phyloP scores from a whole-genome alignment of 192 early-diverging fungal genomes.

The Chytriomyces sp. region DNA sequence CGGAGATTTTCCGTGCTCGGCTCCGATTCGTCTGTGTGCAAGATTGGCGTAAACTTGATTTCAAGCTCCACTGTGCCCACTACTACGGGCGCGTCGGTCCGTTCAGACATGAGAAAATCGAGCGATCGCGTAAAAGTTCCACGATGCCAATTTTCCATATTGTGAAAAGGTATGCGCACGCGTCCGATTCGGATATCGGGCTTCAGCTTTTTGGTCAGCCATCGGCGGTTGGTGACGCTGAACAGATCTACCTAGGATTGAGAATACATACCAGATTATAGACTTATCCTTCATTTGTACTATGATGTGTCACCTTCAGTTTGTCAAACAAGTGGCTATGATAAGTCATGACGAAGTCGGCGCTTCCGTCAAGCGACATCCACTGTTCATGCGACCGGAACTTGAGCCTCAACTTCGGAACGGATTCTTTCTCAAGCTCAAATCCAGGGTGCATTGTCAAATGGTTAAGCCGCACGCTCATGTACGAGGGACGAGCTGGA shows the following conservation, averaged over 20 bases:
- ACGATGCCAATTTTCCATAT: slow-evolving; percentile 26
- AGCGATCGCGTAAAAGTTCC: background rate
- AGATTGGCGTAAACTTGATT: slow-evolving; percentile 14
- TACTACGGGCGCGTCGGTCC: too few species aligned
- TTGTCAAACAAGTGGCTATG: slow-evolving; percentile 25
- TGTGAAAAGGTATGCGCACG: background rate
- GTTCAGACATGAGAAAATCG: background rate
- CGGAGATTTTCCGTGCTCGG: background rate
- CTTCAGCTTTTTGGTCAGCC: background rate
- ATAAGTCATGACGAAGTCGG: slow-evolving; percentile 25
- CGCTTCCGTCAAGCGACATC: background rate
- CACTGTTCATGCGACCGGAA: background rate
- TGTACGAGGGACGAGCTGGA: too few species aligned
- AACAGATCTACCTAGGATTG: background rate
- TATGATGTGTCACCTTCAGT: slow-evolving; percentile 1
- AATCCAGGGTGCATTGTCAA: too few species aligned
- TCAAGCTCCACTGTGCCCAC: background rate
- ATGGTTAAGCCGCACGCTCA: too few species aligned
- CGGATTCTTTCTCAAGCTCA: too few species aligned
- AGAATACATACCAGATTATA: background rate
- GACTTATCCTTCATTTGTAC: too few species aligned
- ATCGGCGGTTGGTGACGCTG: background rate
- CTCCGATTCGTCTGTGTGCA: slow-evolving; percentile 2
- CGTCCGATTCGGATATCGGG: slow-evolving; percentile 10
- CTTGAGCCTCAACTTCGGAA: background rate